Conservation (phyloP, 495 filamentous ascomycete species). For the Neurospora sp. region DNA sequence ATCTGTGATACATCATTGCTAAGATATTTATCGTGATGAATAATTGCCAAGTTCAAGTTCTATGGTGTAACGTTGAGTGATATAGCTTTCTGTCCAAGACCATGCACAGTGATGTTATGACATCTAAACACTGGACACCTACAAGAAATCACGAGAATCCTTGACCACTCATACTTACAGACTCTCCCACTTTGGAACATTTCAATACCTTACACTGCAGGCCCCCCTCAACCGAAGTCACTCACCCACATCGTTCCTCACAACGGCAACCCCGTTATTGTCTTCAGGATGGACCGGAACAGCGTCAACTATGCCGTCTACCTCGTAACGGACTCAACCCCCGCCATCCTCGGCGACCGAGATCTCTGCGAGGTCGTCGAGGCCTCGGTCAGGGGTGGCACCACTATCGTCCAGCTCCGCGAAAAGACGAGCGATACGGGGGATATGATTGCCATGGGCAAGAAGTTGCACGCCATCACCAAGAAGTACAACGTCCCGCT, state of each 20-base stretch:
- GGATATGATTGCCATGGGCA: conserved; percentile 59
- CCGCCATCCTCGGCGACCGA: conserved; percentile 59
- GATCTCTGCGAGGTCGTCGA: conserved; percentile 68
- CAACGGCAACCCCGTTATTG: neutral
- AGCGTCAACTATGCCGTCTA: conserved; percentile 55
- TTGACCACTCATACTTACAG: neutral
- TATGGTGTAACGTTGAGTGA: neutral
- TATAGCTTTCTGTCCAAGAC: neutral
- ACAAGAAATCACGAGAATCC: neutral
- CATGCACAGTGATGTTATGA: neutral
- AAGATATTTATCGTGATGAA: neutral
- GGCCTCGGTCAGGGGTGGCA: conserved; percentile 68
- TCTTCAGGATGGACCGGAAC: conserved; percentile 20
- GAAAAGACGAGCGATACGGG: conserved; percentile 79
- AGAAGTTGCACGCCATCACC: conserved; percentile 60
- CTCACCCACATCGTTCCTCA: neutral
- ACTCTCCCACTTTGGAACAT: neutral
- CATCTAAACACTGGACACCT: neutral
- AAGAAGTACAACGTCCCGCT: conserved; percentile 61
- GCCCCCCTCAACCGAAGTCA: neutral
- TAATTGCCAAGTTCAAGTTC: neutral
- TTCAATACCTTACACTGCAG: neutral
- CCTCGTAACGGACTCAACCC: conserved; percentile 85
- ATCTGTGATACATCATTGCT: neutral
- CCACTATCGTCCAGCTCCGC: conserved; percentile 80